These are phyloP conservation scores for Plasmodium coatneyi DNA, from an alignment of 169 alveolate genomes.

Conservation along the genomic window DNA sequence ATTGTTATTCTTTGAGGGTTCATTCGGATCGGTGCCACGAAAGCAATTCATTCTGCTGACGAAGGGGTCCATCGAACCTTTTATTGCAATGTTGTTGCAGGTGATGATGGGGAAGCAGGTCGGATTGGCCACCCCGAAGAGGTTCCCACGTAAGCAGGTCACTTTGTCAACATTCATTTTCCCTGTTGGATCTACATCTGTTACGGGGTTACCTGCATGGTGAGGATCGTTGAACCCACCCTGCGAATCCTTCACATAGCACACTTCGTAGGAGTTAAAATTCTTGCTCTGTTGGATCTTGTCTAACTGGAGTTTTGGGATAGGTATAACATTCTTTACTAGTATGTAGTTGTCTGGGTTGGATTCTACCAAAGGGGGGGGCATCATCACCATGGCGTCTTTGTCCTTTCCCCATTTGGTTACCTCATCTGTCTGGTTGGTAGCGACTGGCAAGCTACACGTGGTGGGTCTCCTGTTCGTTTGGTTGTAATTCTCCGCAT, in stretches of 20 bases:
- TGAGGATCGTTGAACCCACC: not conserved
- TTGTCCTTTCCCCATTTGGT: not conserved
- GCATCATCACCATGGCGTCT: not conserved
- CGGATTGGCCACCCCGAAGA: not conserved
- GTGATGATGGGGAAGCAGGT: not conserved
- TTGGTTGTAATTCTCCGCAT: not conserved
- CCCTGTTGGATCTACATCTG: not conserved
- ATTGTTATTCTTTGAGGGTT: not conserved
- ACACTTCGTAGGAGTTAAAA: not conserved
- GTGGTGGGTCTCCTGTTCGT: constrained; percentile 11
- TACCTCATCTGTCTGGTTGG: not conserved
- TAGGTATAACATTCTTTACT: not conserved
- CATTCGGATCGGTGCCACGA: not conserved
- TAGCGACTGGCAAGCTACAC: not conserved
- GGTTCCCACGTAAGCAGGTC: not conserved
- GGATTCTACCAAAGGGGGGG: not conserved
- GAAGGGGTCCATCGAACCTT: not conserved
- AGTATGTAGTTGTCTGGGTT: not conserved
- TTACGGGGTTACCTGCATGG: not conserved
- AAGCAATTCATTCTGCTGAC: not conserved
- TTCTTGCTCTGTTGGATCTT: not conserved
- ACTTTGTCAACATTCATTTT: not conserved
- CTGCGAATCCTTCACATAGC: not conserved
- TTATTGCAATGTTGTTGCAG: not conserved
- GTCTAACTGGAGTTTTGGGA: constrained; percentile 4